A percentile compares a stretch with the other conserved stretches of the same genome.
Evolutionary conservation across 2,329 filamentous ascomycete genomes (phyloP).

Genomic region (Fusarium beomiforme): DNA sequence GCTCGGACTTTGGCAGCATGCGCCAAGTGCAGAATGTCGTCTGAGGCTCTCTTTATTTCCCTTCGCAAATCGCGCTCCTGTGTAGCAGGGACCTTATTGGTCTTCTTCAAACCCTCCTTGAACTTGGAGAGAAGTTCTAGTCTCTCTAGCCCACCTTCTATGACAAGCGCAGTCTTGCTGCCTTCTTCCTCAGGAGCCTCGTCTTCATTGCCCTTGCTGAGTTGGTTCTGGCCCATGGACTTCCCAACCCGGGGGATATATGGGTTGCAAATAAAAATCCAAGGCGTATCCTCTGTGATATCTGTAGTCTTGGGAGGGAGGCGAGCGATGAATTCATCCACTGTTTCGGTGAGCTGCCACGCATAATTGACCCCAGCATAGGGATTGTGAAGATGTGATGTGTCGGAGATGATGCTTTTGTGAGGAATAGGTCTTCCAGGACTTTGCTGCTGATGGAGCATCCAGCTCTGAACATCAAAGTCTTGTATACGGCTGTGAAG

Average conservation of each 20-base stretch:
- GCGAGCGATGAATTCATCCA: conserved; percentile 72
- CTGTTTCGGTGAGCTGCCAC: conserved; percentile 71
- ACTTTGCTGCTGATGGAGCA: conserved; percentile 37
- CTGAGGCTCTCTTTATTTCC: conserved; percentile 59
- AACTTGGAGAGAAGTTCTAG: conserved; percentile 59
- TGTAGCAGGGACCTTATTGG: conserved; percentile 46
- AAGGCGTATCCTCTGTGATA: conserved; percentile 58
- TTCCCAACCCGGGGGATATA: conserved; percentile 54
- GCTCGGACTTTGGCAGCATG: conserved; percentile 64
- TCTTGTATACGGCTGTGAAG: conserved; percentile 61
- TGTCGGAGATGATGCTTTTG: conserved; percentile 25
- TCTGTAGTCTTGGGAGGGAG: conserved; percentile 73
- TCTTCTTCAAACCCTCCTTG: conserved; percentile 57
- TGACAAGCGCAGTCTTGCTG: conserved; percentile 59
- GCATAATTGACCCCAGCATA: conserved; percentile 64
- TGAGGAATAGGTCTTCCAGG: conserved; percentile 43
- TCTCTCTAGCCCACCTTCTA: conserved; percentile 62
- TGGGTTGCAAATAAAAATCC: conserved; percentile 80
- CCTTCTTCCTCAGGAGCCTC: conserved; percentile 59
- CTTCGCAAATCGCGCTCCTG: conserved; percentile 60
- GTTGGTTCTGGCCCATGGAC: conserved; percentile 47
- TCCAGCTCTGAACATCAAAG: conserved; percentile 62
- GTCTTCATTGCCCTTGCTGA: conserved; percentile 57
- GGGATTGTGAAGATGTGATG: conserved; percentile 63
- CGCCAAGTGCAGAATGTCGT: conserved; percentile 70